Evolutionary conservation across 192 early-diverging fungal genomes (phyloP), one percentile per base, ranked within the genome.

Genomic region (Pilaira anomala): DNA sequence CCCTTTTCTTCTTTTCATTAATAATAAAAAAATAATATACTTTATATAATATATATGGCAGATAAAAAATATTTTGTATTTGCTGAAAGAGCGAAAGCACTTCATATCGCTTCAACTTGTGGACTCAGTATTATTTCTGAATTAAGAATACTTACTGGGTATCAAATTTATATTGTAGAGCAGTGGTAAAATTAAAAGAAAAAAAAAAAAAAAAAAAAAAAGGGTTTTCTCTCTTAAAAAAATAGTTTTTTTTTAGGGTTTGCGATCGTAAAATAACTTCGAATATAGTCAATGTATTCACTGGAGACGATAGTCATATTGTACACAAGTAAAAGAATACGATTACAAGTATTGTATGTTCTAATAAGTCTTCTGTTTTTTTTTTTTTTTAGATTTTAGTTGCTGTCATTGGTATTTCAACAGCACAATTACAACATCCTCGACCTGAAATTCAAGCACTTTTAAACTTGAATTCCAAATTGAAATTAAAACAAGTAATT

Each of bases 101-200:
- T 70, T 28, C 30, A 58, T 9, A 46, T 76, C 26, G 74, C 73
- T 5, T 28, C 41, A 14, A 57, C 40, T 11, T 72, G 69, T 29
- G 67, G 60, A 18, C 29, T 70, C 52, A 50, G 52, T 28, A 46
- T 75, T 46, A 18, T 70, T 11, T 28, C 30, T 14, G 60, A 62
- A 25, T 66, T 76, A 36, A 24, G 53, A 36, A 36, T 56, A 21
- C 51, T 79, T 25, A 59, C 71, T 22, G 78, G 78, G 7, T 79
- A 79, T 55, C 74, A 74, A 29, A 48, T 76, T 14, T 79, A 79
- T 39, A 69, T 79, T 64, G 78, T 79, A 8, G 78, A 79, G 21
- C 78, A 79, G 71, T 79, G 78, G 78, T 79, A 68, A 26, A 18
- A 13, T n/a, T 55, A 19, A 55, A 39, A n/a, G 19, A 12, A 12